A percentile compares a stretch with the other conserved stretches of the same genome.
Conservation (phyloP, 176 grass and related monocot genomes). For the Phoenix roebelenii region DNA sequence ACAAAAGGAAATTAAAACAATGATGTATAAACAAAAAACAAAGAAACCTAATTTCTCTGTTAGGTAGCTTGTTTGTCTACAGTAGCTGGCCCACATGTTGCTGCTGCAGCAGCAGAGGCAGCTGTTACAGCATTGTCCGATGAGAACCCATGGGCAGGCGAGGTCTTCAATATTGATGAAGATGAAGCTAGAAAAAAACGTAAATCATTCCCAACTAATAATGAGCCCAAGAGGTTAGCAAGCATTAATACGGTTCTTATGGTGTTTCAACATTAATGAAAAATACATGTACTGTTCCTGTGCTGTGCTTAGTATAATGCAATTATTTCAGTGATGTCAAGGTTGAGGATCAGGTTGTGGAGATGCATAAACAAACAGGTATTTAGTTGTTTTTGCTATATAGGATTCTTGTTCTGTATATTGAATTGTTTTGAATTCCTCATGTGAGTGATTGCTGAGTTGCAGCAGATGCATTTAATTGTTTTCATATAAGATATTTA, state of each 20-base stretch:
- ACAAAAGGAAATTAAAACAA: too few species aligned
- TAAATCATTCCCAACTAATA: slow-evolving; percentile 36
- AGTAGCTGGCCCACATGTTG: slow-evolving; percentile 46
- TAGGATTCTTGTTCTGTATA: too few species aligned
- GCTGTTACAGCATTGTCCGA: slow-evolving; percentile 50
- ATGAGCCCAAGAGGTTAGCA: slow-evolving; percentile 38
- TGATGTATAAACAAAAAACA: background rate
- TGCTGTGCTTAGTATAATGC: slow-evolving; percentile 8
- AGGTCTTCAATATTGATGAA: slow-evolving; percentile 44
- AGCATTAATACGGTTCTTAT: too few species aligned
- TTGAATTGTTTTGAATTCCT: too few species aligned
- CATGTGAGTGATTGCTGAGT: too few species aligned
- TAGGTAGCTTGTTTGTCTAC: slow-evolving; percentile 70
- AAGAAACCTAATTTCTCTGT: slow-evolving; percentile 13
- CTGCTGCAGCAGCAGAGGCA: slow-evolving; percentile 58
- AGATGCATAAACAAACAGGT: slow-evolving; percentile 22
- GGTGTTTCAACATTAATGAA: too few species aligned
- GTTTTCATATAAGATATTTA: too few species aligned
- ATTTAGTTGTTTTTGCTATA: background rate
- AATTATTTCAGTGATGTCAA: slow-evolving; percentile 21
- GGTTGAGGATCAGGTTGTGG: slow-evolving; percentile 14
- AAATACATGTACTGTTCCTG: too few species aligned
- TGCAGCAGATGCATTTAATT: too few species aligned
- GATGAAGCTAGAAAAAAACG: slow-evolving; percentile 29
- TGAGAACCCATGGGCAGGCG: slow-evolving; percentile 55